phyloP scores from a whole-genome alignment of 2,329 filamentous ascomycete species.

The Xylariaceae sp. region DNA sequence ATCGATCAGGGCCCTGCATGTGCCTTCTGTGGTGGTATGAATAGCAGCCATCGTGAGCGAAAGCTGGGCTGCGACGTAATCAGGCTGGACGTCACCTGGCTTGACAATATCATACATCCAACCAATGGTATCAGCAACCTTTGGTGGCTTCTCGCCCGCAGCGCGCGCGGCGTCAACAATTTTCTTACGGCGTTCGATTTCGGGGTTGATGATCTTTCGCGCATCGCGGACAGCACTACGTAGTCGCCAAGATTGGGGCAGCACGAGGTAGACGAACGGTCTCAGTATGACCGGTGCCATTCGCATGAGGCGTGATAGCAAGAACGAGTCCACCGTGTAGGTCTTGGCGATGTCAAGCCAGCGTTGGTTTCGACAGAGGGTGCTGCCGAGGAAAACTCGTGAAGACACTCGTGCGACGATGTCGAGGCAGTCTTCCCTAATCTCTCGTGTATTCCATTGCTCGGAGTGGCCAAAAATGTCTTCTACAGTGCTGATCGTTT shows the following conservation, averaged over 20 bases:
- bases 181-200: constrained; percentile 28
- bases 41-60: constrained; percentile 37
- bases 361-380: constrained; percentile 41
- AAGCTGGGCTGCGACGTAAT: constrained; percentile 34
- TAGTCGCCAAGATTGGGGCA: constrained; percentile 38
- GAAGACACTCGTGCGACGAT: constrained; percentile 47
- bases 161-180: constrained; percentile 24
- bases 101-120: constrained; percentile 40
- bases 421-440: constrained; percentile 36
- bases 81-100: constrained; percentile 23
- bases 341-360: constrained; percentile 44
- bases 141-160: constrained; percentile 28
- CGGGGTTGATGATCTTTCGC: constrained; percentile 32
- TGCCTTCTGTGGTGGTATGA: constrained; percentile 38
- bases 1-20: constrained; percentile 39
- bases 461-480: constrained; percentile 31
- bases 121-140: constrained; percentile 37
- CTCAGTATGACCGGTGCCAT: constrained; percentile 38
- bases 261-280: constrained; percentile 40
- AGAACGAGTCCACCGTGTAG: constrained; percentile 39
- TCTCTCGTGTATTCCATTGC: constrained; percentile 38
- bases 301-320: constrained; percentile 35
- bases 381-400: constrained; percentile 43
- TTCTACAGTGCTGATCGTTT: constrained; percentile 30
- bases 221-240: constrained; percentile 36